A percentile compares a stretch with the other conserved stretches of the same genome.
Conservation (phyloP, 2,329 filamentous ascomycete species). For the Cercospora sesami region DNA sequence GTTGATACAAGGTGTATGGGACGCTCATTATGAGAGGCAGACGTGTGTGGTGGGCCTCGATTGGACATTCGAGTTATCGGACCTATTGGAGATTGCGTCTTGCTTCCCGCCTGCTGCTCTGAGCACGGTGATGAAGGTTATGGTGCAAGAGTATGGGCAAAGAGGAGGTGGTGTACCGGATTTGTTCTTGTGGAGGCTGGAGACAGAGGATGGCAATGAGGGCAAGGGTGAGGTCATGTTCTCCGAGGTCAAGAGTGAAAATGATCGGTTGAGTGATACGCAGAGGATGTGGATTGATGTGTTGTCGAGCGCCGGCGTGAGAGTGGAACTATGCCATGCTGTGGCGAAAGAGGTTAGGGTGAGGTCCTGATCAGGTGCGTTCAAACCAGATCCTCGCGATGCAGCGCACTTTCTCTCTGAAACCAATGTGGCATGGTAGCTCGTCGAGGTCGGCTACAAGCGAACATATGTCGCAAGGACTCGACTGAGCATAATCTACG, state of each 20-base stretch:
- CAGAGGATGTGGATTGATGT: conserved; percentile 97
- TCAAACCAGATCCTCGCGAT: neutral
- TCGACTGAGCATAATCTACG: neutral
- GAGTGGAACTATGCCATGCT: conserved; percentile 75
- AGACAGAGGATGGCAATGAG: conserved; percentile 27
- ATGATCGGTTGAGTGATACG: conserved; percentile 92
- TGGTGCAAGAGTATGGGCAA: conserved; percentile 91
- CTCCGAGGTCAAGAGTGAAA: conserved; percentile 58
- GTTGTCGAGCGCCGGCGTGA: conserved; percentile 77
- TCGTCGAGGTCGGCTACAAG: neutral
- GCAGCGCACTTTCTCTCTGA: neutral
- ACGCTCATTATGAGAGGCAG: conserved; percentile 64
- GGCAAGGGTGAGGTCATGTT: conserved; percentile 41
- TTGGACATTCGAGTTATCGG: conserved; percentile 80
- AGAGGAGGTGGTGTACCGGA: conserved; percentile 88
- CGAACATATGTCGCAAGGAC: neutral
- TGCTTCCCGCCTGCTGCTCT: conserved; percentile 81
- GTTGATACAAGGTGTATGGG: conserved; percentile 69
- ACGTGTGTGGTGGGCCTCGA: conserved; percentile 90
- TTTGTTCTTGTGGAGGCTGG: conserved; percentile 77
- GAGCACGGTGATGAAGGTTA: conserved; percentile 82
- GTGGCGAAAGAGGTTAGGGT: conserved; percentile 56
- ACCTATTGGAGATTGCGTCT: conserved; percentile 73
- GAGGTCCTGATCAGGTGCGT: neutral
- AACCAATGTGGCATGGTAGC: neutral